phyloP scores from a whole-genome alignment of 805 yeast species.

The Saturnispora gosingensis region DNA sequence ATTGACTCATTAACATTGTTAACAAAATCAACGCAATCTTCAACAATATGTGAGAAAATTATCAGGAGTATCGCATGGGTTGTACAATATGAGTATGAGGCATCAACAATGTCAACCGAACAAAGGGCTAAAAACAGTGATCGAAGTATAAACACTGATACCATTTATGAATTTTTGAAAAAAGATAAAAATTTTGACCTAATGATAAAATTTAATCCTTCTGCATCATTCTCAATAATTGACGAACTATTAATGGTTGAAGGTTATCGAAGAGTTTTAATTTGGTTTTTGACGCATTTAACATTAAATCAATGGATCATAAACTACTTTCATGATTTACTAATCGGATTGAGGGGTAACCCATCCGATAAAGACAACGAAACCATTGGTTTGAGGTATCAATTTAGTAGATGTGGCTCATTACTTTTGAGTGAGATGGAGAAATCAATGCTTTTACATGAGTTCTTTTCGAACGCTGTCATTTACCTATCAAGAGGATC shows the following conservation, averaged over 20 bases:
- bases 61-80: conserved; percentile 46
- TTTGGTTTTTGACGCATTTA: conserved; percentile 61
- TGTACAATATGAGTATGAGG: conserved; percentile 27
- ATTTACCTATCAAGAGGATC: conserved; percentile 33
- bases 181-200: conserved; percentile 40
- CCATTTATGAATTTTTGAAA: conserved; percentile 39
- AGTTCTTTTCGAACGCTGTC: conserved; percentile 50
- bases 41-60: conserved; percentile 30
- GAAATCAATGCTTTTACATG: conserved; percentile 58
- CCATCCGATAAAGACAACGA: conserved; percentile 10
- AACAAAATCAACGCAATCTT: conserved; percentile 21
- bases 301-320: conserved; percentile 46
- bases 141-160: conserved; percentile 37
- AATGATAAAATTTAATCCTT: conserved; percentile 39
- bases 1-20: conserved; percentile 19
- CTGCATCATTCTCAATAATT: conserved; percentile 44
- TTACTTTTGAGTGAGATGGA: conserved; percentile 50
- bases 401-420: conserved; percentile 50
- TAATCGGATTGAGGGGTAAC: conserved; percentile 48
- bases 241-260: conserved; percentile 66
- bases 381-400: conserved; percentile 14
- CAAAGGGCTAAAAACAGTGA: conserved; percentile 17
- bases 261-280: conserved; percentile 53
- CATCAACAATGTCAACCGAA: conserved; percentile 17
- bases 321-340: conserved; percentile 53